Evolutionary conservation across 192 early-diverging fungal species (phyloP).

Genomic region (Coemansia sp.): DNA sequence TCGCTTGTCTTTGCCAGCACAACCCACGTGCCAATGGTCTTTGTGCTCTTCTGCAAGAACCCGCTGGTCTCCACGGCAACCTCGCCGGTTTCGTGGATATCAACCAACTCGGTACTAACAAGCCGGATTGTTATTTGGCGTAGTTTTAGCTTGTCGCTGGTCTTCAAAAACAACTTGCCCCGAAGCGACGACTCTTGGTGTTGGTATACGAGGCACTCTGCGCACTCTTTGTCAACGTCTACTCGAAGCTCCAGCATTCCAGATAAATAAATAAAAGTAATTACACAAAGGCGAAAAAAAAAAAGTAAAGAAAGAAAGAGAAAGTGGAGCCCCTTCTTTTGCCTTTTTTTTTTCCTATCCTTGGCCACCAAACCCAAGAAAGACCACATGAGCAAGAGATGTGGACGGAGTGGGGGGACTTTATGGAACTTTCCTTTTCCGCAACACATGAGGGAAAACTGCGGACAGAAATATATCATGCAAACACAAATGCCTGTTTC

Average conservation of each 20-base stretch:
- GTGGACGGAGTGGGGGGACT: background rate
- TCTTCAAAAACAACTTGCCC: slow-evolving; percentile 26
- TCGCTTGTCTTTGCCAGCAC: background rate
- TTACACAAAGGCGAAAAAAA: background rate
- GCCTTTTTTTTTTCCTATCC: background rate
- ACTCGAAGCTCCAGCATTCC: slow-evolving; percentile 26
- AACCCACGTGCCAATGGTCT: slow-evolving; percentile 8
- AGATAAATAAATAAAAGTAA: background rate
- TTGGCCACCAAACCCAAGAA: background rate
- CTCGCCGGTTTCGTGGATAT: slow-evolving; percentile 15
- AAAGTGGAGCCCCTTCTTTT: background rate
- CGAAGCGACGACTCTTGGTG: slow-evolving; percentile 21
- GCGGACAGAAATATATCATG: background rate
- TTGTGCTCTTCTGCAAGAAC: slow-evolving; percentile 38
- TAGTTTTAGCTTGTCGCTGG: slow-evolving; percentile 34
- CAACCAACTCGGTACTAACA: slow-evolving; percentile 32
- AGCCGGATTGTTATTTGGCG: slow-evolving; percentile 38
- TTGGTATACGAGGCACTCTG: slow-evolving; percentile 36
- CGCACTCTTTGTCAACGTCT: slow-evolving; percentile 19
- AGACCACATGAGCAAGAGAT: background rate
- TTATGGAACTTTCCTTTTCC: background rate
- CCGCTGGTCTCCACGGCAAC: background rate
- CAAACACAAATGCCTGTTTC: slow-evolving; percentile 32
- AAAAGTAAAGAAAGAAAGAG: background rate
- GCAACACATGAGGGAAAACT: background rate